phyloP scores from a whole-genome alignment of 1,284 basidiomycete genomes.

The Thelephora terrestris region DNA sequence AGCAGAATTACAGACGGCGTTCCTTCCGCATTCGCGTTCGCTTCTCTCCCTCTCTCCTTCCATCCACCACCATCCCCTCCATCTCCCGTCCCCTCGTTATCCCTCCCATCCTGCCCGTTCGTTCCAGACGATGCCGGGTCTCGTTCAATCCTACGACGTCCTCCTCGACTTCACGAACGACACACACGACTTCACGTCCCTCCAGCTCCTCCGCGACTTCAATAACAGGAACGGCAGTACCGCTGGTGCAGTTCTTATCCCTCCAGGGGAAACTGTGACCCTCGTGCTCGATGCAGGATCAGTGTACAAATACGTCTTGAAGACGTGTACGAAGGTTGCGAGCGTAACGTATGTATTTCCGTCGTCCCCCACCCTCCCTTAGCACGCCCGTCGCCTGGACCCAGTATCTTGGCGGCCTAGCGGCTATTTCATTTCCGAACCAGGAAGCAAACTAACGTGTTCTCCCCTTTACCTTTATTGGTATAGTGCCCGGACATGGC shows the following conservation, averaged over 20 bases:
- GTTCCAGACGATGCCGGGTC: slow-evolving; percentile 31
- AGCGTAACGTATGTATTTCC: slow-evolving; percentile 50
- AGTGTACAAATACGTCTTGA: slow-evolving; percentile 58
- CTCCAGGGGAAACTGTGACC: slow-evolving; percentile 52
- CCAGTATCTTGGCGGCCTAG: no score
- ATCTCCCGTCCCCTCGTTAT: slow-evolving; percentile 9
- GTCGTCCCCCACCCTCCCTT: slow-evolving; percentile 6
- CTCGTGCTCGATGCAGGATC: slow-evolving; percentile 56
- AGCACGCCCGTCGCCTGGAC: neutral
- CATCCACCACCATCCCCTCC: slow-evolving; percentile 13
- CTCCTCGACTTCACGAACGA: slow-evolving; percentile 62
- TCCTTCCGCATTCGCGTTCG: slow-evolving; percentile 13
- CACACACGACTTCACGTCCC: slow-evolving; percentile 49
- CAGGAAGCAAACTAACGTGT: no score
- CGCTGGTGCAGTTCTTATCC: slow-evolving; percentile 43
- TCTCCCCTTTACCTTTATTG: neutral
- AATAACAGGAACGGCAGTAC: slow-evolving; percentile 27
- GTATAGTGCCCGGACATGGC: slow-evolving; percentile 52
- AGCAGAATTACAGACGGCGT: neutral
- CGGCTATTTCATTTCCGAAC: no score
- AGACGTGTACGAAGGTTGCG: slow-evolving; percentile 51
- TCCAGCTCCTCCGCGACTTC: slow-evolving; percentile 57
- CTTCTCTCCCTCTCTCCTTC: slow-evolving; percentile 7
- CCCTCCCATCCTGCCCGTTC: slow-evolving; percentile 10
- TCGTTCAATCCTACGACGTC: slow-evolving; percentile 49